phyloP scores from a whole-genome alignment of 2,329 filamentous ascomycete species.

The Fusarium fracticaudum region DNA sequence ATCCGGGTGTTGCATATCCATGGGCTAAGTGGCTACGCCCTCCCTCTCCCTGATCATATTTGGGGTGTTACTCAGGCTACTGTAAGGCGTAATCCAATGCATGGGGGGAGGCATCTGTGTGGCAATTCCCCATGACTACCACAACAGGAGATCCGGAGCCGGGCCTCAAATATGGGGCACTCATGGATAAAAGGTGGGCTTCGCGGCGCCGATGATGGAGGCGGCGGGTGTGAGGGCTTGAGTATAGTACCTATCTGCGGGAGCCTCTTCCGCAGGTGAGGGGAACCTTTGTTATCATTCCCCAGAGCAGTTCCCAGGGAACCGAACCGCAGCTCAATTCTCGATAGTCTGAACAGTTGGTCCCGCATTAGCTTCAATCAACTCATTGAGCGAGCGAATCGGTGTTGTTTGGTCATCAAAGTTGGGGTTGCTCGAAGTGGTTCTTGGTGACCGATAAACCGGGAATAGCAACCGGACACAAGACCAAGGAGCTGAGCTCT shows the following conservation, averaged over 20 bases:
- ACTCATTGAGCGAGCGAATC: conserved; percentile 21
- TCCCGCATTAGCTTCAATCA: conserved; percentile 18
- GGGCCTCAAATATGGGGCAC: conserved; percentile 36
- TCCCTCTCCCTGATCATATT: neutral
- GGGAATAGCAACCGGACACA: conserved; percentile 23
- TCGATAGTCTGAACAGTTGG: conserved; percentile 12
- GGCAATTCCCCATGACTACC: neutral
- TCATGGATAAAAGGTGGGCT: conserved; percentile 25
- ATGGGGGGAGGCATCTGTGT: neutral
- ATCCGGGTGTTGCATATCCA: conserved; percentile 15
- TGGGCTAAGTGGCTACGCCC: conserved; percentile 21
- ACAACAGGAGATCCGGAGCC: conserved; percentile 33
- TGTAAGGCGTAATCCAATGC: neutral
- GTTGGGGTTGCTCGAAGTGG: conserved; percentile 8
- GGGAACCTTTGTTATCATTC: conserved; percentile 18
- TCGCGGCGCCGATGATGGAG: conserved; percentile 23
- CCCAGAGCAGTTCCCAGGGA: neutral
- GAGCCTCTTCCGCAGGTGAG: conserved; percentile 7
- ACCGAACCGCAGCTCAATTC: conserved; percentile 15
- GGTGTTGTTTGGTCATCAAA: conserved; percentile 16
- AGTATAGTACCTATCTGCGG: conserved; percentile 1
- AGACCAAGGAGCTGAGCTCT: conserved; percentile 1
- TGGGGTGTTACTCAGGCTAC: neutral
- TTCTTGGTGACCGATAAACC: conserved; percentile 16
- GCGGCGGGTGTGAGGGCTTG: conserved; percentile 17